Evolutionary conservation across 2,329 filamentous ascomycete genomes (phyloP), one percentile per base, ranked within the genome.

Genomic region (Cytospora paraplurivora): DNA sequence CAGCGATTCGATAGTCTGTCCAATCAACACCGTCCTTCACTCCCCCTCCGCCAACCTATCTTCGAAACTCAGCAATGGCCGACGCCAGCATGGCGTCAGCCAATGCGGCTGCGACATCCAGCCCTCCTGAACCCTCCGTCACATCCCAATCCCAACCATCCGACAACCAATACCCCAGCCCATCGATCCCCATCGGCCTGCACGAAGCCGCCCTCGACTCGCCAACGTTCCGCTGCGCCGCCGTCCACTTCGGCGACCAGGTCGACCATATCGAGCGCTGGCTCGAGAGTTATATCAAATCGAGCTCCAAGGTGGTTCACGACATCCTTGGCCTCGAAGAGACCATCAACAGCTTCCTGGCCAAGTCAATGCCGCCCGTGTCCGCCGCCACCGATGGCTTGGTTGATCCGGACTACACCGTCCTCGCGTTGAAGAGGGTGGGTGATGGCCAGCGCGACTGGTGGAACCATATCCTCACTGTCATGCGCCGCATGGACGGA

Each of bases 191-290:
- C 52, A 93, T 98, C 41, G 88, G 88, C 66, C 84, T 98, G 70
- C 95, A 94, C 78, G 95, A 99, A 84, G 95, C 95, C 57, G 91
- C 93, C 21, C 90, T 98, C 79, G 95, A 99, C 78, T 97, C 93
- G 47, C 95, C 95, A 33, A 96, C 93, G 41, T 98, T 98, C 76
- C 92, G 95, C 68, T 92, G 93, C 54, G 91, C 91, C 27, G 86
- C 92, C 50, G 79, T 90, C 54, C 92, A 97, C 78, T 97, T 97
- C 73, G 85, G 87, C 67, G 95, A 98, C 68, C 94, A 99, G 79
- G 86, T 97, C 71, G 95, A 98, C 68, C 84, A 87, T 62, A 85
- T 98, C 65, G 95, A 98, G 77, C 88, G 86, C 82, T 99, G 95
- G 95, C 90, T 99, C 35, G 93, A 84, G 50, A 79, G 78, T 59